Evolutionary conservation across 2,329 filamentous ascomycete species (phyloP).

Genomic region (Botrytis tulipae): DNA sequence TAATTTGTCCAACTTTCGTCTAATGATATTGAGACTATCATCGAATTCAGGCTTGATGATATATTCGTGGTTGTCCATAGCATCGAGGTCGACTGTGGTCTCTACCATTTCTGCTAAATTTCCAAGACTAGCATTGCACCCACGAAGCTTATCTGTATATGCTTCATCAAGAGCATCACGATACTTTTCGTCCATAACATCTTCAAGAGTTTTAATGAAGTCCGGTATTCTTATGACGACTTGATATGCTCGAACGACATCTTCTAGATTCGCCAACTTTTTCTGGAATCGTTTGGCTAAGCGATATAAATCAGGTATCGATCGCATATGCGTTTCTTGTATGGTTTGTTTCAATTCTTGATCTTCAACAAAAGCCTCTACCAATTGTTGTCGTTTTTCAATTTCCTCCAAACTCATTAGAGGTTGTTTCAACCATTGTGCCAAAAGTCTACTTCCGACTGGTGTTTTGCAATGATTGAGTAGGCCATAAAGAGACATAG

Average conservation of each 20-base stretch:
- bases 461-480: conserved; percentile 98
- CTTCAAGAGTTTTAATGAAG: conserved; percentile 84
- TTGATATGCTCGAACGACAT: conserved; percentile 94
- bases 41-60: conserved; percentile 99
- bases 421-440: conserved; percentile 97
- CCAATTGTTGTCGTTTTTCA: conserved; percentile 85
- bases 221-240: conserved; percentile 88
- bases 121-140: conserved; percentile 73
- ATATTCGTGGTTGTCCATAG: conserved; percentile 94
- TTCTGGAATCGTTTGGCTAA: conserved; percentile 93
- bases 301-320: conserved; percentile 90
- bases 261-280: conserved; percentile 85
- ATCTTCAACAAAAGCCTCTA: conserved; percentile 91
- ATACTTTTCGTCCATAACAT: conserved; percentile 93
- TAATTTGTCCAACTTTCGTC: conserved; percentile 84
- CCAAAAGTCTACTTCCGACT: conserved; percentile 81
- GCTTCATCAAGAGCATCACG: conserved; percentile 80
- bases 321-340: conserved; percentile 92
- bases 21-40: conserved; percentile 80
- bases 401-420: conserved; percentile 90
- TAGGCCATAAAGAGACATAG: conserved; percentile 91
- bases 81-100: conserved; percentile 93
- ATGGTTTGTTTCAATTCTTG: conserved; percentile 92
- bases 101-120: conserved; percentile 98
- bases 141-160: conserved; percentile 80